Conservation (phyloP, 2,329 filamentous ascomycete genomes). For the Macrophomina pseudophaseolina region DNA sequence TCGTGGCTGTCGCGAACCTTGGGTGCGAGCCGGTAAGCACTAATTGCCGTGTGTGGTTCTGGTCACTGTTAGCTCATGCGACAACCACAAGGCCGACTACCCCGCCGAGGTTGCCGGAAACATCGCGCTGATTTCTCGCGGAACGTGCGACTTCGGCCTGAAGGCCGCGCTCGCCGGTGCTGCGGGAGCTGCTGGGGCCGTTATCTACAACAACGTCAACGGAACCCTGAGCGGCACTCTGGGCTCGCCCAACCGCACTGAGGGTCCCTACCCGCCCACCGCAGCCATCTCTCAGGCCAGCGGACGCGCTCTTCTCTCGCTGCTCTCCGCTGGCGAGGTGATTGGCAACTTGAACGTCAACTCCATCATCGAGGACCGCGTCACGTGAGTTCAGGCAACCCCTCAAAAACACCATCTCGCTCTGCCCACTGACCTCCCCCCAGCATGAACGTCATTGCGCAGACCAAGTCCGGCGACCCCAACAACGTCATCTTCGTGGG, state of each 20-base stretch:
- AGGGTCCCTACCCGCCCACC: constrained; percentile 51
- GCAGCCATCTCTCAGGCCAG: constrained; percentile 55
- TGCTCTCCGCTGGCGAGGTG: constrained; percentile 54
- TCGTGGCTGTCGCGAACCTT: constrained; percentile 38
- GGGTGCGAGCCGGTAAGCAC: constrained; percentile 39
- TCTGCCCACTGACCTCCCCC: neutral
- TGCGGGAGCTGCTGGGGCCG: constrained; percentile 70
- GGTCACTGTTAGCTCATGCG: neutral
- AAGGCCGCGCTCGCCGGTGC: constrained; percentile 71
- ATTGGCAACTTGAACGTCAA: constrained; percentile 45
- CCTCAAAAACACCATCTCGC: neutral
- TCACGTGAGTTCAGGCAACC: constrained; percentile 43
- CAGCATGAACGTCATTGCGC: constrained; percentile 62
- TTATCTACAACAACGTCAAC: constrained; percentile 73
- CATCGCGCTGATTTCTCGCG: constrained; percentile 71
- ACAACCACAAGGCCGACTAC: constrained; percentile 55
- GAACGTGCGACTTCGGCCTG: constrained; percentile 67
- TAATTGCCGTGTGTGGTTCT: neutral
- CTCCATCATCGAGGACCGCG: constrained; percentile 52
- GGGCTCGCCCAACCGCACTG: constrained; percentile 47
- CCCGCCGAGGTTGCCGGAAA: constrained; percentile 62
- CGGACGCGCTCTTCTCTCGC: constrained; percentile 61
- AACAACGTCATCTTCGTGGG: constrained; percentile 64
- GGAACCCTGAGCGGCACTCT: constrained; percentile 71
- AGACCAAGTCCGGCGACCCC: constrained; percentile 64